These are phyloP conservation scores for Grifola frondosa DNA, from an alignment of 1,284 basidiomycete species.

Conservation along the genomic window DNA sequence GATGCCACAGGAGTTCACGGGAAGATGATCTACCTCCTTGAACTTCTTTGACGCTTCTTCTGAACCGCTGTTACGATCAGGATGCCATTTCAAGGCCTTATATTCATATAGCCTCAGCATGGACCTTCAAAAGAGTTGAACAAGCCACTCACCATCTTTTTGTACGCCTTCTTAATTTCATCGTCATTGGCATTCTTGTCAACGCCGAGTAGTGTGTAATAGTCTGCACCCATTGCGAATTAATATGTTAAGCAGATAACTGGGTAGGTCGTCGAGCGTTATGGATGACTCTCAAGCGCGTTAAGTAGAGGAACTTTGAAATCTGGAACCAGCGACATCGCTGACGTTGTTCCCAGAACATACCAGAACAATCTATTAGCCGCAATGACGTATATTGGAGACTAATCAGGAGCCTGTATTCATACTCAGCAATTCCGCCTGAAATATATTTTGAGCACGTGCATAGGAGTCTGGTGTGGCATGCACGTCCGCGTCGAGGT, in stretches of 20 bases:
- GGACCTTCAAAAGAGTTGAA: background rate
- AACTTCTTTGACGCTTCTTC: conserved; percentile 90
- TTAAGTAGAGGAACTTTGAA: background rate
- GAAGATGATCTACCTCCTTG: conserved; percentile 65
- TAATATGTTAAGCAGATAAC: too few relatives aligned
- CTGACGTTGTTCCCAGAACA: conserved; percentile 22
- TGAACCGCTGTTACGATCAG: conserved; percentile 78
- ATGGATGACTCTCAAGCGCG: too few relatives aligned
- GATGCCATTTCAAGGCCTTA: conserved; percentile 65
- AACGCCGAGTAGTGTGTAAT: conserved; percentile 82
- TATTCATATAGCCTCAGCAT: conserved; percentile 10
- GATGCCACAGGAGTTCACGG: conserved; percentile 1
- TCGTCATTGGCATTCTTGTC: conserved; percentile 70
- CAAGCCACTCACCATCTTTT: conserved; percentile 40
- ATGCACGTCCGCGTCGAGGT: background rate
- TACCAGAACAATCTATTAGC: conserved; percentile 23
- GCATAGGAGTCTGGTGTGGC: background rate
- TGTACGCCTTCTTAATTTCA: conserved; percentile 58
- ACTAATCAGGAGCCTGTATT: background rate
- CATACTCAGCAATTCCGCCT: too few relatives aligned
- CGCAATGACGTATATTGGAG: conserved; percentile 22
- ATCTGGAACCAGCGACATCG: conserved; percentile 15
- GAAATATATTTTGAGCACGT: too few relatives aligned
- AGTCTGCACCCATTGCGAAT: conserved; percentile 79
- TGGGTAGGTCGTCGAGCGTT: too few relatives aligned